Evolutionary conservation across 257 asterid genomes (phyloP), one percentile per base, ranked within the genome.

Genomic region (Fraxinus anomala): DNA sequence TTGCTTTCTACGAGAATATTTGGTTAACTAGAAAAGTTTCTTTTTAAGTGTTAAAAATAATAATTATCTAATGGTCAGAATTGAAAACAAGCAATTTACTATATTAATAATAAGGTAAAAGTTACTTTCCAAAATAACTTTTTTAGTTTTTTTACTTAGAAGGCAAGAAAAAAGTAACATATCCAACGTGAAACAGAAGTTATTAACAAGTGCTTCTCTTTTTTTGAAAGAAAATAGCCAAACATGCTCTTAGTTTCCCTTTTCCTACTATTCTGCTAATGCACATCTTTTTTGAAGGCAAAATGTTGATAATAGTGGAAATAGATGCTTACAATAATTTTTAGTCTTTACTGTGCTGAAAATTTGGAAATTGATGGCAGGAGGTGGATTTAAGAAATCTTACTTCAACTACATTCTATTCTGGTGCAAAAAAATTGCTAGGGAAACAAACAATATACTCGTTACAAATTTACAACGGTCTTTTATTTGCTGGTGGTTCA

Each of bases 361-460:
- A 56, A 59, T 72, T 68, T 65, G 11, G 28, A 70, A 33, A 67
- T 44, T 36, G 80, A 67, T 76, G 56, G 42, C 91, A 92, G 97
- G 96, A 92, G 83, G 92, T 91, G 83, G 96, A 93, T 80, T 67
- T 91, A 73, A 80, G 85, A 75, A 83, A 91, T 67, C 83, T 84
- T 4, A 78, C 90, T 47, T 81, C 90, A 37, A 80, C 94, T 12
- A 74, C 87, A 70, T 91, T 89, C 80, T 93, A 86, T 83, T 59
- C 92, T 26, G 97, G 97, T 69, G 72, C 96, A 72, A 93, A 87
- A 77, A 93, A 88, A 71, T 65, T 91, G 77, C 44, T 93, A 6
- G 94, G 95, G 68, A 93, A 93, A 79, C 97, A 91, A 78, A 85
- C 92, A 44, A 87, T 93, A 72, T 82, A 80, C 77, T 79, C 96